phyloP scores from a whole-genome alignment of 2,329 filamentous ascomycete species.

The Aureobasidium vineae region DNA sequence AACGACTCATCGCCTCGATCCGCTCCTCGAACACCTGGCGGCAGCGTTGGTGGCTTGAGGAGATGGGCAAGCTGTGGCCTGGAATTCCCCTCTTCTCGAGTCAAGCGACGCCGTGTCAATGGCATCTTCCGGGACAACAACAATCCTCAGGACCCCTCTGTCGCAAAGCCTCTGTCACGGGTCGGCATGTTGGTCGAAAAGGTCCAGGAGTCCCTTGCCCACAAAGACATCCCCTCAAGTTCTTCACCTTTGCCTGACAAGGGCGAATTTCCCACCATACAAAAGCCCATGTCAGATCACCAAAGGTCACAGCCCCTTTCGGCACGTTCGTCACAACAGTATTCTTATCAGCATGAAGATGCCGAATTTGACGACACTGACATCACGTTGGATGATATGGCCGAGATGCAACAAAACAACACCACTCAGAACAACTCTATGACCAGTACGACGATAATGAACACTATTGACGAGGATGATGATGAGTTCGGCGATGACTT shows the following conservation, averaged over 20 bases:
- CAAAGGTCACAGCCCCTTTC: background rate
- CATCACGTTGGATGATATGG: constrained; percentile 17
- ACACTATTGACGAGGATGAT: constrained; percentile 31
- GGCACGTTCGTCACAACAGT: constrained; percentile 19
- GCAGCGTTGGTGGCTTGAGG: constrained; percentile 48
- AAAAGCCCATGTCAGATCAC: background rate
- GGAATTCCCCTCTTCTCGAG: constrained; percentile 47
- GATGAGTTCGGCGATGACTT: constrained; percentile 52
- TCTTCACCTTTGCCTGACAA: constrained; percentile 48
- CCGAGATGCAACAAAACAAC: background rate
- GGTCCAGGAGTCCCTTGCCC: constrained; percentile 47
- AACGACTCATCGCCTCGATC: constrained; percentile 50
- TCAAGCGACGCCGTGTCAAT: constrained; percentile 44
- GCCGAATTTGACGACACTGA: constrained; percentile 16
- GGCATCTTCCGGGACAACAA: constrained; percentile 38
- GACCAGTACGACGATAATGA: constrained; percentile 1
- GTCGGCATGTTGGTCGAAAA: constrained; percentile 42
- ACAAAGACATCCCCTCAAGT: constrained; percentile 45
- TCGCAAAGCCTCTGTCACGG: constrained; percentile 32
- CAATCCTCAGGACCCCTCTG: constrained; percentile 35
- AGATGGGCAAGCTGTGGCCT: constrained; percentile 53
- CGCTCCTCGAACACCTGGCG: constrained; percentile 43
- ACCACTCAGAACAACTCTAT: background rate
- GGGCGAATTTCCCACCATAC: constrained; percentile 24
- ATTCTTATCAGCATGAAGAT: constrained; percentile 24